Conservation (phyloP, 768 basidiomycete genomes). For the Agrocybe praecox region DNA sequence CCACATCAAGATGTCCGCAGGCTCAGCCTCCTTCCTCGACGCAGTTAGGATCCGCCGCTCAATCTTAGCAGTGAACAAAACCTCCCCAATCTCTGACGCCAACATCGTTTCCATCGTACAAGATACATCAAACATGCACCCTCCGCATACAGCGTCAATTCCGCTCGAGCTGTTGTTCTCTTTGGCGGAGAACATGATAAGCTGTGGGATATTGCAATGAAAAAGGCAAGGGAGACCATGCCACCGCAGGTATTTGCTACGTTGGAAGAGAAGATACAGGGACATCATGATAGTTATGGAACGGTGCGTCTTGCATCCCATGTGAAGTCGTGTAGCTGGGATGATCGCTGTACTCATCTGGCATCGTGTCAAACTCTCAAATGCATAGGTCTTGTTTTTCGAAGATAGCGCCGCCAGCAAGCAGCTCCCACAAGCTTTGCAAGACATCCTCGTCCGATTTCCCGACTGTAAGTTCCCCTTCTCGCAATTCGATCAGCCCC, state of each 20-base stretch:
- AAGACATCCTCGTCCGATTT: neutral
- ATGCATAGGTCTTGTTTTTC: neutral
- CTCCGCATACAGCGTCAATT: neutral
- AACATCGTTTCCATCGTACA: neutral
- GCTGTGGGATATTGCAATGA: constrained; percentile 1
- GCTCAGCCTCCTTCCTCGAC: constrained; percentile 7
- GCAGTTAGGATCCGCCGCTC: constrained; percentile 2
- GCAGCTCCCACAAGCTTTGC: neutral
- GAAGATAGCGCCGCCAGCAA: neutral
- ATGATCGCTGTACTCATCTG: no score
- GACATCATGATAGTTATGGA: neutral
- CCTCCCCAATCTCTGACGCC: constrained; percentile 1
- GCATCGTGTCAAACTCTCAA: no score
- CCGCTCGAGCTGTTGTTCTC: neutral
- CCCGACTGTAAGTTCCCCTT: neutral
- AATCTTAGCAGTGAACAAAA: neutral
- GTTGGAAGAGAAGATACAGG: neutral
- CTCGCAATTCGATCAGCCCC: no score
- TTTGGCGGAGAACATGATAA: no score
- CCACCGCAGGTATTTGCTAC: neutral
- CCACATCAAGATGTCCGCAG: no score
- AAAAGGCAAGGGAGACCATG: neutral
- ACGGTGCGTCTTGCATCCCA: neutral
- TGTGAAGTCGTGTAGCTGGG: no score
- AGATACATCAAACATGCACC: constrained; percentile 1